phyloP scores from a whole-genome alignment of 345 rosid species.

The Populus alba region DNA sequence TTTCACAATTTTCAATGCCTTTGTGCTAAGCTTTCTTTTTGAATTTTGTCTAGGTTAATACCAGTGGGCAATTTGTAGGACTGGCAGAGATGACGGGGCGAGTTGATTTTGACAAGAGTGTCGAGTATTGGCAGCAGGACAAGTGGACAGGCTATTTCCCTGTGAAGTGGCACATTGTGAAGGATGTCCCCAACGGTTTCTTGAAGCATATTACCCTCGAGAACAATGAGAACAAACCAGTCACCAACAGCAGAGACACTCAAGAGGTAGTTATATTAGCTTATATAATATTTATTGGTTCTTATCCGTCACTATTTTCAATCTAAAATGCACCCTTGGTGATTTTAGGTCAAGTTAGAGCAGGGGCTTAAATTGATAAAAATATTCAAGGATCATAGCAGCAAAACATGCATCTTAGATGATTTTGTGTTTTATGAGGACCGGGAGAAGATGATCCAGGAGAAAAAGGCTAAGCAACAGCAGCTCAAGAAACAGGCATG shows the following conservation, averaged over 20 bases:
- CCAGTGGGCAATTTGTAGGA: conserved; percentile 97
- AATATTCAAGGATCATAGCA: conserved; percentile 73
- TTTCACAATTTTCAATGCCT: not conserved
- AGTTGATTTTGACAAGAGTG: conserved; percentile 75
- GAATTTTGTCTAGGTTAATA: conserved; percentile 56
- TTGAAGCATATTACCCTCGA: conserved; percentile 88
- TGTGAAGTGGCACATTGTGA: conserved; percentile 86
- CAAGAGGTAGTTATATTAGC: conserved; percentile 59
- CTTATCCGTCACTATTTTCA: not conserved
- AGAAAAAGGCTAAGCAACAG: conserved; percentile 77
- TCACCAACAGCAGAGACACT: conserved; percentile 90
- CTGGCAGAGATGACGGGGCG: conserved; percentile 87
- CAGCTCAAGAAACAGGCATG: conserved; percentile 62
- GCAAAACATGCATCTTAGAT: conserved; percentile 80
- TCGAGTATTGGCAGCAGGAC: conserved; percentile 93
- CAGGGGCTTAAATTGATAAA: conserved; percentile 76
- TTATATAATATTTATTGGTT: not conserved
- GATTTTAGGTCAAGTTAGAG: conserved; percentile 57
- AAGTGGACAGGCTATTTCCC: conserved; percentile 98
- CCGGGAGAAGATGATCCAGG: conserved; percentile 74
- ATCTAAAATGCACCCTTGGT: not conserved
- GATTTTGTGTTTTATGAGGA: conserved; percentile 83
- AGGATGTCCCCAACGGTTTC: conserved; percentile 89
- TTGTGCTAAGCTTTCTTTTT: not conserved
- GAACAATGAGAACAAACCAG: conserved; percentile 96